Conservation (phyloP, 169 alveolate species). For the Eimeria maxima region DNA sequence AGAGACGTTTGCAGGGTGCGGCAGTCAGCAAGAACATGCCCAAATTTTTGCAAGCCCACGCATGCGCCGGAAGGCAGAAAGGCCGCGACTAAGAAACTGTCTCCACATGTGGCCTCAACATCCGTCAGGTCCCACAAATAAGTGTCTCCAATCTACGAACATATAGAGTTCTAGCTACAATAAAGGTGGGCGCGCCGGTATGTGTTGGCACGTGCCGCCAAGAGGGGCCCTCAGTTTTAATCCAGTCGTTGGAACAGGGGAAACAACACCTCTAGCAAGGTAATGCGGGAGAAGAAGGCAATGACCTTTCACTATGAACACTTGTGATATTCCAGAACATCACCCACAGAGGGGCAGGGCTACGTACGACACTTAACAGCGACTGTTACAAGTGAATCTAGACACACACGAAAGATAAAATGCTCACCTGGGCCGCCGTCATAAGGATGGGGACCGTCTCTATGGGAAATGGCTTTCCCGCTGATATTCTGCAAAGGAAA, state of each 20-base stretch:
- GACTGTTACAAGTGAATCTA: too few relatives aligned
- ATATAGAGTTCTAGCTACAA: neutral
- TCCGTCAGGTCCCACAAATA: slow-evolving; percentile 67
- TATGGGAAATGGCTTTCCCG: slow-evolving; percentile 52
- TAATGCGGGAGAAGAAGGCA: too few relatives aligned
- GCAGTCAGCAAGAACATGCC: slow-evolving; percentile 64
- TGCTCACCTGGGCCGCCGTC: slow-evolving; percentile 58
- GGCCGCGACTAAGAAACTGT: slow-evolving; percentile 69
- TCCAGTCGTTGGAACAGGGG: too few relatives aligned
- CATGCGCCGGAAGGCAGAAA: slow-evolving; percentile 65
- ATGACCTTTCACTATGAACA: too few relatives aligned
- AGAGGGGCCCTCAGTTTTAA: too few relatives aligned
- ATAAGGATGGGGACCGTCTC: slow-evolving; percentile 62
- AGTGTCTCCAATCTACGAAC: slow-evolving; percentile 30
- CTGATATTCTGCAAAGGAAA: slow-evolving; percentile 16
- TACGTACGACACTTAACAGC: too few relatives aligned
- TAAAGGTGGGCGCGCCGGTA: too few relatives aligned
- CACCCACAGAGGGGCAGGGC: too few relatives aligned
- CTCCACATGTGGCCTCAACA: slow-evolving; percentile 40
- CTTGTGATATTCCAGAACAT: too few relatives aligned
- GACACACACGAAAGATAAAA: neutral
- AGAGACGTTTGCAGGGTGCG: slow-evolving; percentile 61
- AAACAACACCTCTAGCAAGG: too few relatives aligned
- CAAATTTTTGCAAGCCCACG: slow-evolving; percentile 66
- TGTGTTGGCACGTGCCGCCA: too few relatives aligned